Base-by-base conservation (phyloP, 225 moss, liverwort and hornwort species). In the Ulota crispa region DNA sequence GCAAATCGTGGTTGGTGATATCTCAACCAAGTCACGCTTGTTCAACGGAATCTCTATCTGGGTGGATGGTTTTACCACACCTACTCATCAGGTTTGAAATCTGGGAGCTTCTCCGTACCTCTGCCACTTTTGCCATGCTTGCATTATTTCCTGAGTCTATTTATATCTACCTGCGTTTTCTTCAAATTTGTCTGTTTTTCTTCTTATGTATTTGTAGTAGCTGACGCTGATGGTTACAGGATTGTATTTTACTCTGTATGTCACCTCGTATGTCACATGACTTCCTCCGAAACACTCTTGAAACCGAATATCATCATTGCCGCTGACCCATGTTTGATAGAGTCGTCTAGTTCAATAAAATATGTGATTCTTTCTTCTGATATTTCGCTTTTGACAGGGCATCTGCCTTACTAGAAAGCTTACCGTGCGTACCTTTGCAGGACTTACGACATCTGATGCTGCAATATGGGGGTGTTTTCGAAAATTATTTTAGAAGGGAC, bases 401-500 rank as follows among this genome's bases (percentile, higher is more conserved):
- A 75, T 69, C 26, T 79, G 24, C 64, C 50, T 50, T 64, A 47
- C 55, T 64, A 21, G 62, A 72, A 79, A 64, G 23, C 45, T 89
- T 39, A 81, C 24, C 43, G 30, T 57, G 52, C 26, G 27, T 61
- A 24, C 67, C 77, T 79, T 78, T 78, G 76, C 86, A 99, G 99
- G 99, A 99, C 82, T 81, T 99, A 73, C 93, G 96, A 28, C 94
- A 94, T 86, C 75, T 99, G 45, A 99, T 99, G 99, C 89, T 96
- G 79, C 92, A 87, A 72, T 92, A 92, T 86, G 99, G 99, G 64
- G 99, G 99, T 61, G 85, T 92, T 57, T 99, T 99, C 68, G 94
- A 99, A 62, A 99, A 99, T 77, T 99, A 99, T 76, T 99, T 99
- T 31, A 94, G 91, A 77, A 94, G 92, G 81, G 94, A 92, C 70